Evolutionary conservation across 1,139 yeast genomes (phyloP).

Genomic region (Blastobotrys capitulatus): DNA sequence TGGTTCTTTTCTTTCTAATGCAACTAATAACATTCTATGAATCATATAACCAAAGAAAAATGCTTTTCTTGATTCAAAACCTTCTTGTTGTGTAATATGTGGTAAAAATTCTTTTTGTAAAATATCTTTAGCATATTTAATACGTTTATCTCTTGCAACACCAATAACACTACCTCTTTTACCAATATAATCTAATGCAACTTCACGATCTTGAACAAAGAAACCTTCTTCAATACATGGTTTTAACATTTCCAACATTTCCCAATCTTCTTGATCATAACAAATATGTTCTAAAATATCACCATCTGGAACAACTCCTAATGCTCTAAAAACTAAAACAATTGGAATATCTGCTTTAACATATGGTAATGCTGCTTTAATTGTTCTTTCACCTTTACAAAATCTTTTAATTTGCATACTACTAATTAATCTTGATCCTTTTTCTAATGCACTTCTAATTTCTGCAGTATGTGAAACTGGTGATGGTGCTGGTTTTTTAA

Average conservation of each 20-base stretch:
- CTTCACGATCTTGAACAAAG: slow-evolving; percentile 96
- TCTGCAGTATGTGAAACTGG: slow-evolving; percentile 96
- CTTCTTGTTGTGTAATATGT: slow-evolving; percentile 95
- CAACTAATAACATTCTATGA: slow-evolving; percentile 87
- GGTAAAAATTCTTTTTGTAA: slow-evolving; percentile 94
- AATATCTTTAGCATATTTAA: slow-evolving; percentile 94
- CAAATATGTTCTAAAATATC: slow-evolving; percentile 97
- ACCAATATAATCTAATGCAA: slow-evolving; percentile 95
- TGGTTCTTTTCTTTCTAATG: slow-evolving; percentile 94
- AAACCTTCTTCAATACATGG: slow-evolving; percentile 99
- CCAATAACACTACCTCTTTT: slow-evolving; percentile 95
- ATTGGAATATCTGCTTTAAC: slow-evolving; percentile 96
- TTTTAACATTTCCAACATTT: slow-evolving; percentile 97
- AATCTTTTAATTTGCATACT: slow-evolving; percentile 90
- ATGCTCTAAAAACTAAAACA: slow-evolving; percentile 92
- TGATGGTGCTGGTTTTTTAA: slow-evolving; percentile 95
- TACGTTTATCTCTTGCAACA: slow-evolving; percentile 95
- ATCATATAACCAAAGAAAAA: slow-evolving; percentile 97
- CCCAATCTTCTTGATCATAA: slow-evolving; percentile 98
- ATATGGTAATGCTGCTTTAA: slow-evolving; percentile 93
- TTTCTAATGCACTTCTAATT: slow-evolving; percentile 92
- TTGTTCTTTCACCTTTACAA: slow-evolving; percentile 80
- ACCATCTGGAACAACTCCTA: slow-evolving; percentile 98
- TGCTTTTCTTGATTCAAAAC: slow-evolving; percentile 94
- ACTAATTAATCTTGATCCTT: slow-evolving; percentile 91